These are phyloP conservation scores for Termitomyces sp. DNA, from an alignment of 768 basidiomycete genomes.

Conservation along the genomic window DNA sequence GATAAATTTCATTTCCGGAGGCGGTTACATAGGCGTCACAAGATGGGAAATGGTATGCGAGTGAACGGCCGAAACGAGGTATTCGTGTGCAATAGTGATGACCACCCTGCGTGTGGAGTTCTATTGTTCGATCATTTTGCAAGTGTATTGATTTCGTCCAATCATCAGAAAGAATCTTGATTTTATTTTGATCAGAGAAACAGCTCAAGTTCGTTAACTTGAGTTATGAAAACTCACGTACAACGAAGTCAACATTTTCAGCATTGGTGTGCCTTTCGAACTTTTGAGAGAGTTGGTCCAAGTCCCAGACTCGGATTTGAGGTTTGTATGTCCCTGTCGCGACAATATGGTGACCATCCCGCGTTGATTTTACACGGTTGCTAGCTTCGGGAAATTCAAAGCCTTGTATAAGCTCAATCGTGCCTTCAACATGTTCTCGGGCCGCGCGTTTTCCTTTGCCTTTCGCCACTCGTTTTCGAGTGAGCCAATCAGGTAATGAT, in stretches of 20 bases:
- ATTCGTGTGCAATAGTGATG: conserved; percentile 91
- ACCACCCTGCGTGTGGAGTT: conserved; percentile 91
- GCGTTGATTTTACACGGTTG: conserved; percentile 84
- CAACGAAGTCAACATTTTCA: conserved; percentile 97
- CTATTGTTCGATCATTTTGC: conserved; percentile 92
- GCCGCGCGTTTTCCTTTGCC: conserved; percentile 62
- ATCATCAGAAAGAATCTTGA: conserved; percentile 89
- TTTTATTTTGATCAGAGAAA: background rate
- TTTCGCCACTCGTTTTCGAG: conserved; percentile 57
- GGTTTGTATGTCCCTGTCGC: conserved; percentile 98
- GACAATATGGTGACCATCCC: conserved; percentile 88
- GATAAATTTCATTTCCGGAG: conserved; percentile 83
- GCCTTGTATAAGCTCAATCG: conserved; percentile 89
- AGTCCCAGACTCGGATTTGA: conserved; percentile 92
- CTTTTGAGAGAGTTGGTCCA: conserved; percentile 88
- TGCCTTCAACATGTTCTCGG: conserved; percentile 75
- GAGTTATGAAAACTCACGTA: conserved; percentile 52
- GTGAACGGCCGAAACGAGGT: conserved; percentile 87
- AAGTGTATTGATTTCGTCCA: conserved; percentile 99
- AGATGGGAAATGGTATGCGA: conserved; percentile 92
- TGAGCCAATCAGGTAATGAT: conserved; percentile 93
- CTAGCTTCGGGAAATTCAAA: conserved; percentile 98
- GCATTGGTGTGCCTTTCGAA: conserved; percentile 95
- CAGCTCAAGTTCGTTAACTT: conserved; percentile 3
- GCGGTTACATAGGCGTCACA: conserved; percentile 87